Evolutionary conservation across 257 asterid species (phyloP).

Genomic region (Solanum appendiculatum): DNA sequence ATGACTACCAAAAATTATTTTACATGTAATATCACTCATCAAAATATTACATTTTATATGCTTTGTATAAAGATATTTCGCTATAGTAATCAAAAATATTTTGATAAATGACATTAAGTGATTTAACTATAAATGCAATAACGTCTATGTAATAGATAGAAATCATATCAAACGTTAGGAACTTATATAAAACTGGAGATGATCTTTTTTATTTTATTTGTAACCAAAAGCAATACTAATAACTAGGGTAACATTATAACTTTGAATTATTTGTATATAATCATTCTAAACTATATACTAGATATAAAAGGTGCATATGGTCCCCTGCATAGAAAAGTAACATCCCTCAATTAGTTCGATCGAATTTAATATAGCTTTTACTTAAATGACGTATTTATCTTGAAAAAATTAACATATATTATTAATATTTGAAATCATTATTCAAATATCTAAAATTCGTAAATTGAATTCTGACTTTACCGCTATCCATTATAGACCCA

Average conservation of each 20-base stretch:
- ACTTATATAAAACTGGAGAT: constrained; percentile 54
- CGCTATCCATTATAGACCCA: not conserved
- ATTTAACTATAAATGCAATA: not conserved
- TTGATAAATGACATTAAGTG: not conserved
- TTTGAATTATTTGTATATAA: not conserved
- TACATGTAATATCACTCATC: not conserved
- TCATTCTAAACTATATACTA: not conserved
- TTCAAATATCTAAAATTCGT: not conserved
- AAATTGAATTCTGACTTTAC: not conserved
- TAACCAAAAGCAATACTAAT: constrained; percentile 6
- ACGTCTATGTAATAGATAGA: not conserved
- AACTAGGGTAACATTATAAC: not conserved
- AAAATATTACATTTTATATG: no score
- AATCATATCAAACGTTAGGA: constrained; percentile 16
- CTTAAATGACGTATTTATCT: not conserved
- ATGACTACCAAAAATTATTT: not conserved
- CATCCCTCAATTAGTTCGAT: not conserved
- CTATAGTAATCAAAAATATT: no score
- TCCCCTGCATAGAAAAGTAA: constrained; percentile 34
- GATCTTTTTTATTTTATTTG: not conserved
- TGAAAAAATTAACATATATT: not conserved
- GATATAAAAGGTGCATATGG: constrained; percentile 20
- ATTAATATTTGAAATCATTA: no score
- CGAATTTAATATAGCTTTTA: not conserved
- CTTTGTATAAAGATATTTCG: not conserved